Conservation (phyloP, 129 eudicot species). For the Artemisia annua region DNA sequence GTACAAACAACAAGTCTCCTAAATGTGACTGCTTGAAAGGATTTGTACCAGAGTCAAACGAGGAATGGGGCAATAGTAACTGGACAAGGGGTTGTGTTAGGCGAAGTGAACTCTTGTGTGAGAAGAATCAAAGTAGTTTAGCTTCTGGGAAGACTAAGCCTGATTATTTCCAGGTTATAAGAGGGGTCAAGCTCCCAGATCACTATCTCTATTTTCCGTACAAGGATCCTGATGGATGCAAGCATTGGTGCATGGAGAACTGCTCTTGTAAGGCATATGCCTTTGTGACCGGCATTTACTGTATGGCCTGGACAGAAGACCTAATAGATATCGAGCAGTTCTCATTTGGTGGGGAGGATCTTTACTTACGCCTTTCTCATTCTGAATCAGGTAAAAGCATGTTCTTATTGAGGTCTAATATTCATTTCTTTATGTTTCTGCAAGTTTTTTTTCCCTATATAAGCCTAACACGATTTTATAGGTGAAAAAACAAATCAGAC, state of each 20-base stretch:
- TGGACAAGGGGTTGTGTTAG: constrained; percentile 46
- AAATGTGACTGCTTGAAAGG: constrained; percentile 41
- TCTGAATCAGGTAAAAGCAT: constrained; percentile 34
- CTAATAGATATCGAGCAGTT: constrained; percentile 38
- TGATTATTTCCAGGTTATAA: constrained; percentile 43
- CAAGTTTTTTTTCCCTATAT: background rate
- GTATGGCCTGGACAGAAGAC: constrained; percentile 47
- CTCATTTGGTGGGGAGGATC: constrained; percentile 33
- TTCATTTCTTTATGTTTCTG: background rate
- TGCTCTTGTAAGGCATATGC: constrained; percentile 55
- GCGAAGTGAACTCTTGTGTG: constrained; percentile 33
- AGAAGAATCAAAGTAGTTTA: constrained; percentile 23
- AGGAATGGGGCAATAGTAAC: constrained; percentile 37
- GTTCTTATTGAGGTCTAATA: background rate
- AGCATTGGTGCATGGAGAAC: constrained; percentile 34
- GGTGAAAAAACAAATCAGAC: constrained; percentile 6
- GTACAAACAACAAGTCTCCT: constrained; percentile 19
- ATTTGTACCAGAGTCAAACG: constrained; percentile 35
- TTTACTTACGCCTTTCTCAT: constrained; percentile 40
- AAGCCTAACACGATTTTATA: constrained; percentile 11
- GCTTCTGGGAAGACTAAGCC: constrained; percentile 20
- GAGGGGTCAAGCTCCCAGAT: constrained; percentile 35
- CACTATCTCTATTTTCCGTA: constrained; percentile 17
- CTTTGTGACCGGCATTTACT: constrained; percentile 36
- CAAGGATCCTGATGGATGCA: constrained; percentile 21